These are phyloP conservation scores for Periconia digitata DNA, from an alignment of 2,329 filamentous ascomycete genomes.

Conservation along the genomic window DNA sequence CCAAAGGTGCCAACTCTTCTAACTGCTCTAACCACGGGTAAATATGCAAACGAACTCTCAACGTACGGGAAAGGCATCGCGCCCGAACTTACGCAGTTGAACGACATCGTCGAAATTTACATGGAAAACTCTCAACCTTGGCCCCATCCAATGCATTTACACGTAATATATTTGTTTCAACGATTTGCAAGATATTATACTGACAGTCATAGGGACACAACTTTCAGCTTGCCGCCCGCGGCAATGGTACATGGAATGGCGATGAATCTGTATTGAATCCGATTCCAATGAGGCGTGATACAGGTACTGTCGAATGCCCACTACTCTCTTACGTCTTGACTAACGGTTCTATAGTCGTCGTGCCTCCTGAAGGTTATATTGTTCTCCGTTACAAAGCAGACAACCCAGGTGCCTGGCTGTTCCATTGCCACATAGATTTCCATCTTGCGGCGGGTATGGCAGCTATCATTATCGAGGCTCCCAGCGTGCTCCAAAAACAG, in stretches of 20 bases:
- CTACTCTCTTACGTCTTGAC: constrained; percentile 8
- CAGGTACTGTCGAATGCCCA: constrained; percentile 9
- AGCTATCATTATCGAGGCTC: constrained; percentile 31
- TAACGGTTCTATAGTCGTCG: constrained; percentile 39
- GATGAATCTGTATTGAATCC: constrained; percentile 35
- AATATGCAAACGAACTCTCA: constrained; percentile 51
- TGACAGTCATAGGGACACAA: constrained; percentile 44
- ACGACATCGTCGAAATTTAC: constrained; percentile 41
- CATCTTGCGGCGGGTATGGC: constrained; percentile 36
- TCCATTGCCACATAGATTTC: constrained; percentile 39
- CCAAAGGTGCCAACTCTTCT: constrained; percentile 79
- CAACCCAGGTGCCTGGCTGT: constrained; percentile 43
- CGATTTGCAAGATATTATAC: background rate
- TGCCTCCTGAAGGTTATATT: constrained; percentile 44
- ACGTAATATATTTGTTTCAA: constrained; percentile 9
- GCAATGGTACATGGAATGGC: constrained; percentile 47
- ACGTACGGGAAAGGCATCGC: constrained; percentile 54
- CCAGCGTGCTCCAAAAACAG: constrained; percentile 17
- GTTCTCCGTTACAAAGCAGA: constrained; percentile 43
- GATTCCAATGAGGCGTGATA: constrained; percentile 45
- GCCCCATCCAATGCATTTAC: constrained; percentile 48
- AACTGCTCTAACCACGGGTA: constrained; percentile 64
- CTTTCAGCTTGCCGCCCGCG: constrained; percentile 47
- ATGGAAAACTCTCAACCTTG: constrained; percentile 39
- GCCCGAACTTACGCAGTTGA: constrained; percentile 43